phyloP scores from a whole-genome alignment of 306 rosid genomes.

The Cajanus cajan region DNA sequence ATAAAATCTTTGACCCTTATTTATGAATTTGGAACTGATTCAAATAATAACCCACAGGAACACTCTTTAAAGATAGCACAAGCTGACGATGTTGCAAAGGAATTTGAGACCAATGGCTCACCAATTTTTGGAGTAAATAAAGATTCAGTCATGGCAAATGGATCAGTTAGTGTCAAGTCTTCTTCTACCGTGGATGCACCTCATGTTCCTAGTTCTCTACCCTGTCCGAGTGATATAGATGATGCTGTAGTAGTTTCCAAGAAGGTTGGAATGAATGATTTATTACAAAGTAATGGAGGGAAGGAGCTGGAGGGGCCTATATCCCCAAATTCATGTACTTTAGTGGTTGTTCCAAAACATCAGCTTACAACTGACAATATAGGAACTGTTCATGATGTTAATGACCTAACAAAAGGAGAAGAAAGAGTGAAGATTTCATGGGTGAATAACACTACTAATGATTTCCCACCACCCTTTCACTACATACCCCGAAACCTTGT shows the following conservation, averaged over 20 bases:
- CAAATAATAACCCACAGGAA: conserved; percentile 62
- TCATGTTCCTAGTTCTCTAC: conserved; percentile 18
- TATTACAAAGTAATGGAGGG: conserved; percentile 34
- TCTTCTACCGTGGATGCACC: conserved; percentile 35
- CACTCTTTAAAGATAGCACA: conserved; percentile 42
- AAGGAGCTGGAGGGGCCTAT: conserved; percentile 34
- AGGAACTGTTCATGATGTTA: conserved; percentile 42
- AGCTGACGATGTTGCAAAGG: conserved; percentile 42
- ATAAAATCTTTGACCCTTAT: conserved; percentile 54
- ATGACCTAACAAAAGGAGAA: conserved; percentile 83
- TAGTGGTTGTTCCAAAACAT: conserved; percentile 45
- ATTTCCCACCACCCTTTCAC: conserved; percentile 58
- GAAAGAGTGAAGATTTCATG: conserved; percentile 72
- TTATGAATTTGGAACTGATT: conserved; percentile 67
- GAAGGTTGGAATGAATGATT: conserved; percentile 29
- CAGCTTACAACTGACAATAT: conserved; percentile 42
- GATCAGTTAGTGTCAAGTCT: conserved; percentile 33
- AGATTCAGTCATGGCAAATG: conserved; percentile 40
- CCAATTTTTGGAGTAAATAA: conserved; percentile 34
- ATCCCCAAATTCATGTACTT: conserved; percentile 32
- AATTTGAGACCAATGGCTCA: conserved; percentile 36
- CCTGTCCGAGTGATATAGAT: conserved; percentile 32
- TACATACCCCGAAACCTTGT: conserved; percentile 60
- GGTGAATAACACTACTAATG: conserved; percentile 53
- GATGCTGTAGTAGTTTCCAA: conserved; percentile 27